These are phyloP conservation scores for Boechera divaricarpa DNA, from an alignment of 345 rosid genomes.

Conservation along the genomic window DNA sequence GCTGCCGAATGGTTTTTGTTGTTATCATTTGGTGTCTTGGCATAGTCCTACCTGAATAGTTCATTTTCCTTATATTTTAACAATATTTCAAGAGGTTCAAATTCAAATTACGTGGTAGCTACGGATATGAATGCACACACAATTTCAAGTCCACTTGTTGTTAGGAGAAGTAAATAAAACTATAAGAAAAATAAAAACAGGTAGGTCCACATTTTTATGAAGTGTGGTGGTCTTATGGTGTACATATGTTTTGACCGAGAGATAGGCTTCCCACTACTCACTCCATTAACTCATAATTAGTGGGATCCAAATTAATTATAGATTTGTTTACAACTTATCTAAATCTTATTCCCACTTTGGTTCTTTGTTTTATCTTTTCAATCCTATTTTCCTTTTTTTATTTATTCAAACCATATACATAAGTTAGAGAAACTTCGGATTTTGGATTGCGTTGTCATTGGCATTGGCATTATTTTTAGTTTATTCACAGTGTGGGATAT, in stretches of 20 bases:
- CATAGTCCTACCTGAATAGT: conserved; percentile 42
- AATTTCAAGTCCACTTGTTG: conserved; percentile 31
- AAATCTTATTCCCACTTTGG: background rate
- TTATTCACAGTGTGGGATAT: background rate
- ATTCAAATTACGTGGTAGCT: conserved; percentile 46
- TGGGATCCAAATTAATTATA: conserved; percentile 21
- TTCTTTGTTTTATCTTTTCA: background rate
- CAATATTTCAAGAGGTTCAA: conserved; percentile 41
- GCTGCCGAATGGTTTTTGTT: conserved; percentile 37
- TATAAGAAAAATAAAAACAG: background rate
- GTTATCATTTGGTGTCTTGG: conserved; percentile 41
- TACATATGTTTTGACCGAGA: conserved; percentile 41
- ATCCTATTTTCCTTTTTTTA: background rate
- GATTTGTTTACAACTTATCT: conserved; percentile 24
- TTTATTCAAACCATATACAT: background rate
- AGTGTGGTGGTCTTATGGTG: conserved; percentile 39
- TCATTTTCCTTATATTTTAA: conserved; percentile 25
- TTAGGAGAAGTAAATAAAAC: background rate
- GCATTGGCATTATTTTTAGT: conserved; percentile 3
- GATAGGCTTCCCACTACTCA: conserved; percentile 41
- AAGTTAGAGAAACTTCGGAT: background rate
- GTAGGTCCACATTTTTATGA: conserved; percentile 32
- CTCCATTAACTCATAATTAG: conserved; percentile 32
- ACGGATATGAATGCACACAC: conserved; percentile 26
- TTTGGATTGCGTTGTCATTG: background rate